phyloP scores from a whole-genome alignment of 805 yeast species.

The Zygoascus bituminiphila region DNA sequence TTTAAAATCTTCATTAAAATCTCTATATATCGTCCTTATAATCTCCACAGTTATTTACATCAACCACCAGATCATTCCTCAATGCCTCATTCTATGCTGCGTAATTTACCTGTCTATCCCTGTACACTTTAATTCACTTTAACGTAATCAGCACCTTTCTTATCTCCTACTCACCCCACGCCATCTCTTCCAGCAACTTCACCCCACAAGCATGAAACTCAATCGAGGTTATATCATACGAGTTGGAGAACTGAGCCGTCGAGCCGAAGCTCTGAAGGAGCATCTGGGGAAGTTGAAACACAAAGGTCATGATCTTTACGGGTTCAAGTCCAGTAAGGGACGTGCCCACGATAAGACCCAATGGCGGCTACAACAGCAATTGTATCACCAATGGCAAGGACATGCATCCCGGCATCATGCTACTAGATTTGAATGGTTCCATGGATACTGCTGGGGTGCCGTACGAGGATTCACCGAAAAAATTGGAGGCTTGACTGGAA shows the following conservation, averaged over 20 bases:
- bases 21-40: too few species aligned
- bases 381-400: background rate
- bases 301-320: too few species aligned
- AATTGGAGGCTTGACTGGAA: background rate
- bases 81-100: too few species aligned
- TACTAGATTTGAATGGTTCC: background rate
- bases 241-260: background rate
- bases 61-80: too few species aligned
- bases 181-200: background rate
- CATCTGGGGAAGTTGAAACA: background rate
- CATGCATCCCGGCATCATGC: background rate
- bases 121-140: too few species aligned
- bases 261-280: background rate
- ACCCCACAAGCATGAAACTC: background rate
- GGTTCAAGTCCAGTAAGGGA: background rate
- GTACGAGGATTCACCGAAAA: background rate
- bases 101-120: too few species aligned
- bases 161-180: too few species aligned
- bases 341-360: background rate
- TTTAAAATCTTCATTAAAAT: too few species aligned
- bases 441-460: background rate
- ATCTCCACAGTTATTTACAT: too few species aligned
- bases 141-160: too few species aligned
- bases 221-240: background rate
- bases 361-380: background rate